Base-by-base conservation (phyloP, 2,329 filamentous ascomycete genomes). In the Penicillium sp. region DNA sequence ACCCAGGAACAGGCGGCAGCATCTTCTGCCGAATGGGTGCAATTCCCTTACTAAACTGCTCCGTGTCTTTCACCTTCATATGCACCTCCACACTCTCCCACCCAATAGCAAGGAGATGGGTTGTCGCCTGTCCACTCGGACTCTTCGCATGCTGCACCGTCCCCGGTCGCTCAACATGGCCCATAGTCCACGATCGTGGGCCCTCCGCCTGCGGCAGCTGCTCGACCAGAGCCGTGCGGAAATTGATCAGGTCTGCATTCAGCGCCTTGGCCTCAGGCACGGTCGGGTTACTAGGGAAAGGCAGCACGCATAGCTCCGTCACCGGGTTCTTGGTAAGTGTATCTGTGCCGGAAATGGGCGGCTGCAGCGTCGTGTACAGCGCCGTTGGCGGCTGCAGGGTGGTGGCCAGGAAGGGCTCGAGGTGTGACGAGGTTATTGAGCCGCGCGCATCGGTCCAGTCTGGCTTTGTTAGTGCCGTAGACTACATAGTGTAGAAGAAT, bases 61-160 rank as follows among this genome's bases (percentile, higher is more conserved):
- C 66, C 25, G 75, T 76, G 56, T 77, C 67, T 48, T 74, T 68
- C 28, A 73, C 79, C 44, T 65, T 65, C 71, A 74, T 67, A 63
- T 83, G 81, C 43, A 68, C 69, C 31, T 80, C 76, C 18, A 78
- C 69, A 58, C 70, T 78, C 45, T 75, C 66, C 81, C 81, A 84
- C 5, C 80, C 81, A 48, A 81, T 67, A 16, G 71, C 69, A n/a
- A 74, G 51, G 4, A 77, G 58, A 58, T 74, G 73, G 49, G 74
- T 63, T 48, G 72, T 71, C 10, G 74, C 77, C 57, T 73, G 64
- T 3, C 71, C 72, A 14, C 67, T 73, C 33, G 54, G 64, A 60
- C 74, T 77, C 66, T 50, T 69, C 62, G 35, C 62, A 65, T 59
- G 67, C 25, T 60, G 35, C 35, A 70, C 51, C 50, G 46, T 60